phyloP scores from a whole-genome alignment of 768 basidiomycete species.

The Leccinum pellstonianum region DNA sequence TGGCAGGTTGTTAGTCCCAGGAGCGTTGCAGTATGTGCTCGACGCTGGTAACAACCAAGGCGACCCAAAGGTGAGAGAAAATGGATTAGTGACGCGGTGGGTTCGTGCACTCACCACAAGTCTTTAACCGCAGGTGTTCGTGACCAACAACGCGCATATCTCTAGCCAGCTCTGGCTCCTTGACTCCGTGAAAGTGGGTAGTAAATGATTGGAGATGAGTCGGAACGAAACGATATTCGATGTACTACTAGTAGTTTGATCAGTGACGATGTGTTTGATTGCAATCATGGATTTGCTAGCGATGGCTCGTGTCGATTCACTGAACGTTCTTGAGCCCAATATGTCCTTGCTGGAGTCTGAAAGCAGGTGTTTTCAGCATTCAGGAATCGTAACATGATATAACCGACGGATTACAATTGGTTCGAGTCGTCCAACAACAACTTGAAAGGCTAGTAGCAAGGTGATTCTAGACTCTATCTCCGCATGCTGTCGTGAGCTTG shows the following conservation, averaged over 20 bases:
- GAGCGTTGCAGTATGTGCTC: background rate
- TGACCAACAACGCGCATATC: slow-evolving; percentile 2
- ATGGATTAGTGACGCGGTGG: background rate
- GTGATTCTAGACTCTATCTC: no score
- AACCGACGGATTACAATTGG: no score
- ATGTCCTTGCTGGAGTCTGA: background rate
- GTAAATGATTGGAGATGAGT: background rate
- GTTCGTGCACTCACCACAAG: background rate
- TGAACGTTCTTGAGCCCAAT: background rate
- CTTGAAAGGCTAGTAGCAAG: no score
- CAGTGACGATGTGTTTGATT: background rate
- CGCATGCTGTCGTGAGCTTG: no score
- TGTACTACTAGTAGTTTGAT: background rate
- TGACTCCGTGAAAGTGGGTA: background rate
- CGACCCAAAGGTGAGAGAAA: background rate
- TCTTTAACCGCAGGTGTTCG: background rate
- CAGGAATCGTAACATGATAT: no score
- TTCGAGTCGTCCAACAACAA: no score
- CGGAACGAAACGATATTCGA: background rate
- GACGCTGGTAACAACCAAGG: background rate
- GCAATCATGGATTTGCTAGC: background rate
- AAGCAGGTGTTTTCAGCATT: background rate
- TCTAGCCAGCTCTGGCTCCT: background rate
- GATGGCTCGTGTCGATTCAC: background rate
- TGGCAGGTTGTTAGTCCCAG: background rate